phyloP scores from a whole-genome alignment of 495 filamentous ascomycete genomes.

The Aspergillus coremiiformis region DNA sequence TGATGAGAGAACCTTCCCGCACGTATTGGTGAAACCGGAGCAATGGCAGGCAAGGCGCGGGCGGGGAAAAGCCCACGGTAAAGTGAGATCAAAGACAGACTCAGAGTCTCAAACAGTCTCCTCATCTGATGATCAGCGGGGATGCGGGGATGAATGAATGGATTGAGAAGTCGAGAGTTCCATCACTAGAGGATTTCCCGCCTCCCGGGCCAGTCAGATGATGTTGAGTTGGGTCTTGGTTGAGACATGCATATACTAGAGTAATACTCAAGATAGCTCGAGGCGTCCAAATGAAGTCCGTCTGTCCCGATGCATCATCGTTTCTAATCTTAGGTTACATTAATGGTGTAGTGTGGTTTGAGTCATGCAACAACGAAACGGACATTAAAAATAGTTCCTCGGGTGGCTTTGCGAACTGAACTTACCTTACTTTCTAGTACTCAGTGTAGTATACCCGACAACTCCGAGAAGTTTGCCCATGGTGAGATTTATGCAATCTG shows the following conservation, averaged over 20 bases:
- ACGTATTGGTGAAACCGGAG: slow-evolving; percentile 1
- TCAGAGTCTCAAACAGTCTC: no score
- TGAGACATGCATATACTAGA: not conserved
- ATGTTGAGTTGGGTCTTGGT: not conserved
- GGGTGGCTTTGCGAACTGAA: not conserved
- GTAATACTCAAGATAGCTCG: not conserved
- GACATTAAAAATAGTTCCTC: not conserved
- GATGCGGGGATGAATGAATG: not conserved
- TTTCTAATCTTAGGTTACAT: not conserved
- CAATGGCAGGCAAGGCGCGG: not conserved
- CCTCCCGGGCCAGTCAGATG: not conserved
- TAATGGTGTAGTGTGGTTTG: not conserved
- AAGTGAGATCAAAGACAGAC: no score
- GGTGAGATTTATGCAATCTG: not conserved
- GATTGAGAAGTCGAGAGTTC: no score
- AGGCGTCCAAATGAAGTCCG: not conserved
- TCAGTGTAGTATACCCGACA: not conserved
- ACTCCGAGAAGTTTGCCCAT: no score
- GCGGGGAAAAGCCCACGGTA: not conserved
- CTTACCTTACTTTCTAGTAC: not conserved
- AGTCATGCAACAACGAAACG: not conserved
- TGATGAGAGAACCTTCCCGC: not conserved
- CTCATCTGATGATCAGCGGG: not conserved
- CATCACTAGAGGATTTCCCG: not conserved
- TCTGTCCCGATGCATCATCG: not conserved